Conservation (phyloP, 2,329 filamentous ascomycete species). For the Aspergillus cejpii region DNA sequence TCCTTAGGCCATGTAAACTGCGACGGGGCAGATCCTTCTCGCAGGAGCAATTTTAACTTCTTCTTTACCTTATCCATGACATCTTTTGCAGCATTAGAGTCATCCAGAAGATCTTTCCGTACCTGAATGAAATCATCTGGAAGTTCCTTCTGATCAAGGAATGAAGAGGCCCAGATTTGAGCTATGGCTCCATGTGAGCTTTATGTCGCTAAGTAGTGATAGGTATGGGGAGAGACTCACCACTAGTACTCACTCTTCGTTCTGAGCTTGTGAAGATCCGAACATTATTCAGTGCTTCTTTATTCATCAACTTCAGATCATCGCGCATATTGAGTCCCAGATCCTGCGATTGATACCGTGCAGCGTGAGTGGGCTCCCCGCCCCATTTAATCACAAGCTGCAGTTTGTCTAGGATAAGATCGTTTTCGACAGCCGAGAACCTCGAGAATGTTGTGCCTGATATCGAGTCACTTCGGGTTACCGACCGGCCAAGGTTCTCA, state of each 20-base stretch:
- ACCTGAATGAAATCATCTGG: conserved; percentile 80
- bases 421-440: conserved; percentile 87
- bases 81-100: conserved; percentile 97
- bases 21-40: conserved; percentile 86
- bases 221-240: conserved; percentile 29
- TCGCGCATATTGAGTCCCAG: conserved; percentile 94
- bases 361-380: conserved; percentile 94
- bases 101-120: conserved; percentile 89
- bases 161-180: conserved; percentile 89
- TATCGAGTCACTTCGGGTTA: conserved; percentile 71
- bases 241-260: conserved; percentile 82
- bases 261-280: conserved; percentile 95
- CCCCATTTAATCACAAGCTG: conserved; percentile 99
- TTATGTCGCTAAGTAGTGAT: not conserved
- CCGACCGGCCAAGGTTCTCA: conserved; percentile 41
- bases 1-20: conserved; percentile 96
- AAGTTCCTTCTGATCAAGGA: conserved; percentile 79
- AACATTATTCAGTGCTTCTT: conserved; percentile 85
- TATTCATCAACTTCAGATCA: conserved; percentile 85
- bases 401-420: conserved; percentile 86
- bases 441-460: conserved; percentile 88
- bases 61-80: conserved; percentile 99
- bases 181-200: conserved; percentile 43
- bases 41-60: conserved; percentile 86
- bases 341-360: conserved; percentile 91